Evolutionary conservation across 202 grass and related monocot species (phyloP).

Genomic region (Carex sylvatica): DNA sequence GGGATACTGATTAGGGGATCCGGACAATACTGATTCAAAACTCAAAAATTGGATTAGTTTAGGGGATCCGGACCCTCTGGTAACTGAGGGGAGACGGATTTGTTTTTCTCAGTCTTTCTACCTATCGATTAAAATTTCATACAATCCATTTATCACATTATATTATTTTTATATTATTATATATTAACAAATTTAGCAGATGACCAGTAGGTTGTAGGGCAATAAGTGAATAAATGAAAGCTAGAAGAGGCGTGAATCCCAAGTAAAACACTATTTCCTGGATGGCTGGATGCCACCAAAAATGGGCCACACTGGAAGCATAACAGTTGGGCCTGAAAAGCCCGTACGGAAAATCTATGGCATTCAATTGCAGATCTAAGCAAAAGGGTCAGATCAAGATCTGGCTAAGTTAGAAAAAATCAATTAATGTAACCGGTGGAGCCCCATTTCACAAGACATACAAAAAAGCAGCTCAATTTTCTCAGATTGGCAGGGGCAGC

Average conservation of each 20-base stretch:
- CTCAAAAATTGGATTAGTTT: too few species aligned
- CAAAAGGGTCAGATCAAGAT: slow-evolving; percentile 1
- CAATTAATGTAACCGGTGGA: background rate
- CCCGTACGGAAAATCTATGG: slow-evolving; percentile 10
- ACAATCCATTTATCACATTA: too few species aligned
- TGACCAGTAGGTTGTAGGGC: background rate
- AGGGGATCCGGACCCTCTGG: too few species aligned
- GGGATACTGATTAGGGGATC: too few species aligned
- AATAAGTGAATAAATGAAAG: background rate
- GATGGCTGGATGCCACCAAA: background rate
- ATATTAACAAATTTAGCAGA: too few species aligned
- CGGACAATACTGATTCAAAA: too few species aligned
- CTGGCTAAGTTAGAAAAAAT: background rate
- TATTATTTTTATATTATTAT: too few species aligned
- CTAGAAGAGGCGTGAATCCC: slow-evolving; percentile 5
- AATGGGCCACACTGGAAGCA: slow-evolving; percentile 21
- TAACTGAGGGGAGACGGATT: too few species aligned
- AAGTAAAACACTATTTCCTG: background rate
- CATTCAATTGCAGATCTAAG: slow-evolving; percentile 27
- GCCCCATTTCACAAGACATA: slow-evolving; percentile 4
- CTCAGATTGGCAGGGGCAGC: slow-evolving; percentile 3
- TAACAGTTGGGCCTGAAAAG: slow-evolving; percentile 12
- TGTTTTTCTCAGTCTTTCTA: too few species aligned
- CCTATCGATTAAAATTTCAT: too few species aligned
- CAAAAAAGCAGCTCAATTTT: background rate